Evolutionary conservation across 1,284 basidiomycete species (phyloP), one percentile per base, ranked within the genome.

Genomic region (Vanrija humicola): DNA sequence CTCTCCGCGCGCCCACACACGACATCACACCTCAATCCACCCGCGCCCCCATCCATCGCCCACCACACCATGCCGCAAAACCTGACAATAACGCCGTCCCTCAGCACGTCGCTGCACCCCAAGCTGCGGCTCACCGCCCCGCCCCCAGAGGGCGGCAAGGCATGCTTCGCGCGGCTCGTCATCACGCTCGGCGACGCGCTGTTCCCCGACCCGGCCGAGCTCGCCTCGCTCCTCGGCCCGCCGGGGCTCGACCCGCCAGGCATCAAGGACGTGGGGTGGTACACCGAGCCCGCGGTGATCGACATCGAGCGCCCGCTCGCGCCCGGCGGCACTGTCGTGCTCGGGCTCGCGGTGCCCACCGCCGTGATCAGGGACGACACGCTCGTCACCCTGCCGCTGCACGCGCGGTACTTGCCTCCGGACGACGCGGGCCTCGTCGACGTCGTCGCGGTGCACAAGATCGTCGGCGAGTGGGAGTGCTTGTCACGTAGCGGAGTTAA

Each of bases 391-490:
- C 53, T 74, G 14, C 72, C 70, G 0, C 54, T 74, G n/a, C 72
- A 74, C 52, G 67, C 61, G 34, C 52, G 72, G n/a, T 74, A 74
- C 53, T 58, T 72, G 3, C 38, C 46, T 1, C 69, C 72, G 0
- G 34, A 34, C 12, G 34, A 12, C 5, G 14, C 12, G 9, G 34
- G 34, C 34, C 2, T 12, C 9, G 34, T 34, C 34, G 12, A 12
- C 12, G 34, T 34, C 34, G 5, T 5, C 12, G 34, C 14, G 2
- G 34, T 15, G 9, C 5, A 12, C 9, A 5, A 12, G 9, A 14
- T 34, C 12, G 9, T 5, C 5, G 34, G 34, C 9, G 12, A 8
- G 4, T 34, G 34, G 34, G 12, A 8, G 34, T 34, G 34, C 34
- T 34, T 34, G 9, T 5, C 34, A 1, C 12, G 12, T 14, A 5